phyloP scores from a whole-genome alignment of 2,329 filamentous ascomycete genomes.

The Elsinoe necatrix region DNA sequence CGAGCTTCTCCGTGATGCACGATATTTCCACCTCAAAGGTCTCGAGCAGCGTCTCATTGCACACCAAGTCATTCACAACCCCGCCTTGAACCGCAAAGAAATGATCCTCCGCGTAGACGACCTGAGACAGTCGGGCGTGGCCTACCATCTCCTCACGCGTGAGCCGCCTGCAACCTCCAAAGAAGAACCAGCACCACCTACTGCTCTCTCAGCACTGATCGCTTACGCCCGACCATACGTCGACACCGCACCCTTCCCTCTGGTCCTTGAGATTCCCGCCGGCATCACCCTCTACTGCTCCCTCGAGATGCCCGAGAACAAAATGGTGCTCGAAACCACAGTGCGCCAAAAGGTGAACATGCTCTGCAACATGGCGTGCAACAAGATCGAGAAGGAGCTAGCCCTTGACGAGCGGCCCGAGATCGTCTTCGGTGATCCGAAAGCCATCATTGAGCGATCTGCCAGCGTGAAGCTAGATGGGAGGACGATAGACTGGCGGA shows the following conservation, averaged over 20 bases:
- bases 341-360: not conserved
- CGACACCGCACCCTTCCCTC: slow-evolving; percentile 63
- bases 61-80: slow-evolving; percentile 67
- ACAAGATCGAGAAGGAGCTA: slow-evolving; percentile 15
- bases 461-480: slow-evolving; percentile 4
- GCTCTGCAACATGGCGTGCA: slow-evolving; percentile 14
- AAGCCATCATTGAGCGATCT: slow-evolving; percentile 10
- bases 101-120: slow-evolving; percentile 76
- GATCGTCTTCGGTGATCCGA: not conserved
- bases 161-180: slow-evolving; percentile 16
- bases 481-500: slow-evolving; percentile 10
- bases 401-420: not conserved
- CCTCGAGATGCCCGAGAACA: slow-evolving; percentile 10
- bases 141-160: slow-evolving; percentile 43
- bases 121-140: slow-evolving; percentile 77
- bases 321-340: not conserved
- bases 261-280: slow-evolving; percentile 70
- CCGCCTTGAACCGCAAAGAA: slow-evolving; percentile 58
- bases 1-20: slow-evolving; percentile 72
- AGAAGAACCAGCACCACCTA: slow-evolving; percentile 21
- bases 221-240: slow-evolving; percentile 78
- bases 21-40: slow-evolving; percentile 88
- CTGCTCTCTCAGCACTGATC: slow-evolving; percentile 37
- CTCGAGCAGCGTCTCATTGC: slow-evolving; percentile 80
- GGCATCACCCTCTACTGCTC: slow-evolving; percentile 39